Evolutionary conservation across 73 alveolate species (phyloP), one percentile per base, ranked within the genome.

Genomic region (Durusdinium trenchii): DNA sequence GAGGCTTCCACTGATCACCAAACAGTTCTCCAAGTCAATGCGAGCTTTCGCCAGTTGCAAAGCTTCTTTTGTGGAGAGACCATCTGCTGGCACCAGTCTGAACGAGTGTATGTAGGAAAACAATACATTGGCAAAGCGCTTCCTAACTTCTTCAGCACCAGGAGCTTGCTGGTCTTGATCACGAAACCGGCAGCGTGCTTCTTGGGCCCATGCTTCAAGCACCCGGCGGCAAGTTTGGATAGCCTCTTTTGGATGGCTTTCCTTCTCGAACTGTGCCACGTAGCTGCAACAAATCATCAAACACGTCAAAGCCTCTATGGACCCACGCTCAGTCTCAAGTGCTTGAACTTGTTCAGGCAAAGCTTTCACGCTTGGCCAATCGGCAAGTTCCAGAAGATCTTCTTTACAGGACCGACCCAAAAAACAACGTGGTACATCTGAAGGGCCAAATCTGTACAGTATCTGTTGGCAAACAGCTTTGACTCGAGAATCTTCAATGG

Each of bases 261-360:
- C 69, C 23, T 57, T 23, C 69, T 57, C 23, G 26, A 84, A 84
- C 76, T 84, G 94, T 36, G 94, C 52, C 78, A 84, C 52, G 54
- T 84, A 84, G 52, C 71, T 47, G 69, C 71, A 82, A 48, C 92
- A 82, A 47, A 82, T 47, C 92, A 82, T 82, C 73, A 82, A 47
- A 47, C 20, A 50, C 6, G 94, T 52, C 94, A 84, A 52, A 23
- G 94, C 73, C 54, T 48, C 94, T 9, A 84, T 51, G 52, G 94
- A 84, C 28, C 94, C 94, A n/a, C 76, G 51, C 78, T 84, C 94
- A 50, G 76, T 51, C 40, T 84, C 54, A 4, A 84, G 52, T 35
- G 94, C 94, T 52, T 84, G 94, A 52, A 84, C 28, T 38, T 84
- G 94, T 52, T 84, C 94, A 35, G 94, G 52, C 94, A 84, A 84